A percentile compares a stretch with the other conserved stretches of the same genome.
Evolutionary conservation across 192 early-diverging fungal species (phyloP).

Genomic region (Haplosporangium gracile): DNA sequence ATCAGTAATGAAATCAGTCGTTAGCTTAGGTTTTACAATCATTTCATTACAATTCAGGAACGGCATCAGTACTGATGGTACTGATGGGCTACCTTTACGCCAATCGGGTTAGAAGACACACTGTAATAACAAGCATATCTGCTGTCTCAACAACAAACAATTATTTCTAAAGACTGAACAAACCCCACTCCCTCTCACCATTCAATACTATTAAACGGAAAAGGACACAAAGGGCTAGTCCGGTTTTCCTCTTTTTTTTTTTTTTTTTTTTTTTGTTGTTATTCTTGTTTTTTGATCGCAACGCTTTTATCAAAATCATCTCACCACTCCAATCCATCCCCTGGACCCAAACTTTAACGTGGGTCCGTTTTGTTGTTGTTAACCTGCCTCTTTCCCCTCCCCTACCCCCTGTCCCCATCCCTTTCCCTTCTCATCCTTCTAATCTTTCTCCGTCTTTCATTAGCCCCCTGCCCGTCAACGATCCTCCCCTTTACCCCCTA

Average conservation of each 20-base stretch:
- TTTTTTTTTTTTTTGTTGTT: background rate
- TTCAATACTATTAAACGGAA: background rate
- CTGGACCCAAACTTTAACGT: background rate
- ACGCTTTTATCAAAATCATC: background rate
- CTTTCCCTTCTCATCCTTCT: background rate
- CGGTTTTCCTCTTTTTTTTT: background rate
- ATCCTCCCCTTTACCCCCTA: no score
- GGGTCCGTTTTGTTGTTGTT: background rate
- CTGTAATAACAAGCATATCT: background rate
- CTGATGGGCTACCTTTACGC: background rate
- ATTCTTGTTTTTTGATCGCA: conserved; percentile 1
- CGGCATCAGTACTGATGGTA: background rate
- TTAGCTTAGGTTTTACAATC: background rate
- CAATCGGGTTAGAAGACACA: conserved; percentile 1
- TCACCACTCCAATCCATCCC: background rate
- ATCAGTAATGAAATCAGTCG: background rate
- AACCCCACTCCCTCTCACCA: background rate
- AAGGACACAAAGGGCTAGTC: background rate
- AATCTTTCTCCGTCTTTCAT: background rate
- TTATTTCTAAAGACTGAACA: background rate
- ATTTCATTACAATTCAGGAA: background rate
- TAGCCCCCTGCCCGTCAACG: background rate
- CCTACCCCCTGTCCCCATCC: background rate
- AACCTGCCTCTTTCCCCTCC: background rate
- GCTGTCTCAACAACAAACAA: background rate